Percentiles rank a stretch among this genome's conserved stretches.
Evolutionary conservation across 805 yeast genomes (phyloP).

Genomic region (Saccharomycopsis malanga): DNA sequence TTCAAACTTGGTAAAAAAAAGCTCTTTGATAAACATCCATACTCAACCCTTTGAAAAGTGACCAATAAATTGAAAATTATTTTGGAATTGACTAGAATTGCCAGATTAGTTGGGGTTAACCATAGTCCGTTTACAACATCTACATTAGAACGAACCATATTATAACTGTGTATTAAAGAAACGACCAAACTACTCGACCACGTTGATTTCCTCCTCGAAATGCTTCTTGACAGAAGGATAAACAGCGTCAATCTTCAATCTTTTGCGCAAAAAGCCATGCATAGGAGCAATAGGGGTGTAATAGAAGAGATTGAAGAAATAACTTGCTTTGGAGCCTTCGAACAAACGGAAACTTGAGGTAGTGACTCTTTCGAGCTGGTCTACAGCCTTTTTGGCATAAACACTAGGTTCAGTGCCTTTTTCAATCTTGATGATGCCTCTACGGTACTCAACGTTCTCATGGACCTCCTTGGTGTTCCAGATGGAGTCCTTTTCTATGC

Average conservation of each 20-base stretch:
- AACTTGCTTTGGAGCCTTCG: constrained; percentile 11
- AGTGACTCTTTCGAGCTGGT: constrained; percentile 34
- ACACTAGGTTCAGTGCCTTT: constrained; percentile 52
- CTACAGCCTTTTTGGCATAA: constrained; percentile 49
- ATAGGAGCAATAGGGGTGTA: not conserved
- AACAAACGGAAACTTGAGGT: constrained; percentile 4
- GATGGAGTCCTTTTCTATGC: constrained; percentile 51
- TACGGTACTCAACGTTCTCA: constrained; percentile 43
- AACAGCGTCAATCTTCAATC: not conserved
- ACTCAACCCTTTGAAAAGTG: too few species aligned
- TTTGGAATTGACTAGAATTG: too few species aligned
- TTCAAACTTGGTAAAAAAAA: too few species aligned
- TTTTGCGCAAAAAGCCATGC: not conserved
- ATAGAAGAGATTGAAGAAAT: not conserved
- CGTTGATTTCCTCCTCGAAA: not conserved
- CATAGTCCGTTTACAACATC: too few species aligned
- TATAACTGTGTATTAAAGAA: too few species aligned
- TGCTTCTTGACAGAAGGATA: not conserved
- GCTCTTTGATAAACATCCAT: too few species aligned
- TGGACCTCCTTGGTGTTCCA: constrained; percentile 45
- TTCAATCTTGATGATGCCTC: constrained; percentile 49
- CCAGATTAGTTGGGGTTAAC: too few species aligned
- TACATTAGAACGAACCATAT: too few species aligned
- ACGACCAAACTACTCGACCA: not conserved
- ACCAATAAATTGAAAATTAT: too few species aligned